Evolutionary conservation across 345 rosid species (phyloP), one percentile per base, ranked within the genome.

Genomic region (Citrus mangshanensis): DNA sequence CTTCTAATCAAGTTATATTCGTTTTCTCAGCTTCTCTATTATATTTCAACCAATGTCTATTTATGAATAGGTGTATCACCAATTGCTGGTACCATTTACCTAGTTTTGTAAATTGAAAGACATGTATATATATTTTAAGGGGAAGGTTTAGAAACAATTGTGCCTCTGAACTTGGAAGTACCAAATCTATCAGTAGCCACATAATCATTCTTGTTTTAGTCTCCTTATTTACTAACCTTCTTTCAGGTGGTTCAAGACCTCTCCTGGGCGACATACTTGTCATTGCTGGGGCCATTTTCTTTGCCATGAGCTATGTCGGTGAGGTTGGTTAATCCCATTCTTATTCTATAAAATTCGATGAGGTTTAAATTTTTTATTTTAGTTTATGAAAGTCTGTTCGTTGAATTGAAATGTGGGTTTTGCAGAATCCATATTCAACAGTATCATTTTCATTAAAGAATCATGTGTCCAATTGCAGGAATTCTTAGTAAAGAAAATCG

Each of bases 401-500:
- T 46, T 46, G 51, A 46, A 46, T 13, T 46, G 51, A 12, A 46
- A 46, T 13, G 13, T 46, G 51, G 51, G 51, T 46, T 46, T 46
- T 46, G 18, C 51, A 46, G 51, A 46, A 46, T 46, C 51, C 51
- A 46, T 46, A 46, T 46, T 12, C 51, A 46, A 46, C 6, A 21
- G 27, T 62, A 42, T 62, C 58, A 54, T 54, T 54, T 54, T 54
- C 62, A 8, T n/a, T 59, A n/a, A 4, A 68, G 9, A 55, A 30
- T 9, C 28, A 12, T 34, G 12, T 58, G 58, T 5, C 8, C 8
- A 76, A 79, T 32, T 82, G 81, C 91, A 87, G 95, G 93, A 89
- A 80, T 87, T 88, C 62, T 87, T 87, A 61, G 90, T 88, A 9
- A 88, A 87, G 89, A 86, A 84, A 54, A 86, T 71, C 69, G 91